Percentiles rank a stretch among this genome's conserved stretches.
Evolutionary conservation across 148 eudicot species (phyloP).

Genomic region (Cornus suecica): DNA sequence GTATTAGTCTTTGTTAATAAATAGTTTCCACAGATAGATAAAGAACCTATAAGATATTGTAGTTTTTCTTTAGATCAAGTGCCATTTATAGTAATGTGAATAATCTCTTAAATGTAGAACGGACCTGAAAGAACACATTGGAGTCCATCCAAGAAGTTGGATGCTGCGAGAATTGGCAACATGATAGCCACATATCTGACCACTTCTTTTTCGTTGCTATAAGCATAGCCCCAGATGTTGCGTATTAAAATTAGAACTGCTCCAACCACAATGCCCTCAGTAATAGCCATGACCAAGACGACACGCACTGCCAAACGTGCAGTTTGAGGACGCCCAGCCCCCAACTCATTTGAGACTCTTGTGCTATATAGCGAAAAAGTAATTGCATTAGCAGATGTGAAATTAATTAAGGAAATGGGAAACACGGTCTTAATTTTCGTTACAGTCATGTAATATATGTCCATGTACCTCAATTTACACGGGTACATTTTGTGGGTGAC

Average conservation of each 20-base stretch:
- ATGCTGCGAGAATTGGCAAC: constrained; percentile 64
- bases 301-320: constrained; percentile 57
- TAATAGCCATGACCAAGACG: constrained; percentile 42
- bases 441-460: too few relatives aligned
- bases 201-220: constrained; percentile 63
- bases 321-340: constrained; percentile 54
- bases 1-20: too few relatives aligned
- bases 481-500: too few relatives aligned
- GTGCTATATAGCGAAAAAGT: constrained; percentile 33
- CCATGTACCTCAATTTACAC: too few relatives aligned
- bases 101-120: neutral
- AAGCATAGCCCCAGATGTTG: constrained; percentile 65
- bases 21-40: too few relatives aligned
- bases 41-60: neutral
- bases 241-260: constrained; percentile 43
- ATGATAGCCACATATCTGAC: constrained; percentile 57
- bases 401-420: too few relatives aligned
- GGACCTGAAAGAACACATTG: constrained; percentile 73
- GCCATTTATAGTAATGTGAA: neutral
- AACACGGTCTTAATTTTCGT: too few relatives aligned
- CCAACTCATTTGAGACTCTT: constrained; percentile 72
- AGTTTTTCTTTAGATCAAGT: too few relatives aligned
- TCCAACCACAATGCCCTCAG: constrained; percentile 56
- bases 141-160: constrained; percentile 65
- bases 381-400: neutral